Base-by-base conservation (phyloP, 257 asterid genomes). In the Echium plantagineum region DNA sequence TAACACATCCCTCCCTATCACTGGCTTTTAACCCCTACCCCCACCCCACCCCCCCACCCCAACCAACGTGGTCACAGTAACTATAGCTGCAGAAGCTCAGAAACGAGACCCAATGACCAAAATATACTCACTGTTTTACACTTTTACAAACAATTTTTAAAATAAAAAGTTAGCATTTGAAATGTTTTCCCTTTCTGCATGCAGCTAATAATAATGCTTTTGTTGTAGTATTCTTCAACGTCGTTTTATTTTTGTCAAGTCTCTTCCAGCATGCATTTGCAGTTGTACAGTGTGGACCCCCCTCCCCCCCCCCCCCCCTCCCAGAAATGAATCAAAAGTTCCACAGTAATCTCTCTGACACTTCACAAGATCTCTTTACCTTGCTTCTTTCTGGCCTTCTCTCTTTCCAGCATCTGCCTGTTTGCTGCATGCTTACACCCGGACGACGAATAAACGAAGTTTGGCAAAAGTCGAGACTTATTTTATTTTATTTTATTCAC, bases 341-440 rank as follows among this genome's bases (percentile, higher is more conserved):
- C 12, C 49, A 35, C 51, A 61, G 59, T 31, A 61, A 57, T 63
- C 30, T 52, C 69, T 75, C 94, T 79, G 94, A 77, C 87, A 84
- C 38, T 76, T 85, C 94, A 88, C 94, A 85, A 85, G 94, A 83
- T 81, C 85, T 79, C 67, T 70, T 72, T 55, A 68, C 21, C 32
- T 47, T 52, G 24, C 69, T 58, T 26, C 32, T 21, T 20, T 28
- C 32, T 28, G 32, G 32, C 5, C n/a, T 30, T 61, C 58, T 52
- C 52, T 22, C 15, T 32, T 15, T 63, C 28, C 20, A 7, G 0
- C 5, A 51, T 47, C 13, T 21, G 8, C 49, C 8, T 32, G 48
- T 7, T 31, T 30, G 51, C 47, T 62, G 32, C 32, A 28, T 28
- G 32, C 2, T 28, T 28, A 28, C 32, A 24, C 26, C 26, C 7